Evolutionary conservation across 352 stramenopile genomes (phyloP).

Genomic region (Thalassiosira pacifica): DNA sequence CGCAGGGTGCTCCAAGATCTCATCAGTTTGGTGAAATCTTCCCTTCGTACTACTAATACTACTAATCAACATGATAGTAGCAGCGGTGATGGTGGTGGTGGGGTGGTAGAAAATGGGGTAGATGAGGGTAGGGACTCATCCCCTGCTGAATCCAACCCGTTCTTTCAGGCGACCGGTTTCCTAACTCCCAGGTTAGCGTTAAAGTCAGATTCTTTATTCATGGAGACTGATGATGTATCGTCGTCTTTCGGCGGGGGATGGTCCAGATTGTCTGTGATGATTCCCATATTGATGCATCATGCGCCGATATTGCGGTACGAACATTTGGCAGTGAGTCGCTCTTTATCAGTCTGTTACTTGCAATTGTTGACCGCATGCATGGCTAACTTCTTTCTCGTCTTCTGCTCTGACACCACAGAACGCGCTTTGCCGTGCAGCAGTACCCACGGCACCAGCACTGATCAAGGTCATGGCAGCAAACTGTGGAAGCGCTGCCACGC

Average conservation of each 20-base stretch:
- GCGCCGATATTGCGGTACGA: constrained; percentile 65
- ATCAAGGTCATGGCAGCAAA: constrained; percentile 74
- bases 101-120: neutral
- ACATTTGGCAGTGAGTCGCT: constrained; percentile 77
- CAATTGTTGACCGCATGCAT: no score
- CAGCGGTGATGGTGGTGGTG: constrained; percentile 4
- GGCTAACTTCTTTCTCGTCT: no score
- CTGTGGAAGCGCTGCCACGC: constrained; percentile 57
- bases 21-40: constrained; percentile 38
- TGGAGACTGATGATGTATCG: constrained; percentile 56
- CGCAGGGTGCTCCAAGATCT: constrained; percentile 38
- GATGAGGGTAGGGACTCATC: neutral
- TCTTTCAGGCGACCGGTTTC: constrained; percentile 26
- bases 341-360: neutral
- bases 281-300: constrained; percentile 74
- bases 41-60: constrained; percentile 12
- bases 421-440: constrained; percentile 69
- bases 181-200: constrained; percentile 32
- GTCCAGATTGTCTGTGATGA: constrained; percentile 57
- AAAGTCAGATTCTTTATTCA: constrained; percentile 73
- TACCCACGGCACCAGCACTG: constrained; percentile 62
- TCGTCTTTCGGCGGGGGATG: constrained; percentile 52
- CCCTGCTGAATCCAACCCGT: neutral
- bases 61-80: neutral
- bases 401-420: constrained; percentile 47